A percentile compares a stretch with the other conserved stretches of the same genome.
phyloP scores from a whole-genome alignment of 495 filamentous ascomycete species.

The Cercophora scortea region DNA sequence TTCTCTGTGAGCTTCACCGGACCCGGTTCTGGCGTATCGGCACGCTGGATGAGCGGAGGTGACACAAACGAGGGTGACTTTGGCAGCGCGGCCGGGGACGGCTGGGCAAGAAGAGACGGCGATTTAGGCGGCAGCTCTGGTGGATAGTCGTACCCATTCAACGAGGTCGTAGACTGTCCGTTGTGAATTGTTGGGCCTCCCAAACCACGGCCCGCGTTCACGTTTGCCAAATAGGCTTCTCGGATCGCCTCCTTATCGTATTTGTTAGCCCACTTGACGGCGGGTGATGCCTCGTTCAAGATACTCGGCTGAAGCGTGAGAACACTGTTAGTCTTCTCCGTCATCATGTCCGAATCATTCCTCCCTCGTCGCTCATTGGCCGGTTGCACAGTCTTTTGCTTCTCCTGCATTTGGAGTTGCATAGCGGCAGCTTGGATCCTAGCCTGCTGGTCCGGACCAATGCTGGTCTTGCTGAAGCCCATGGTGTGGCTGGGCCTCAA shows the following conservation, averaged over 20 bases:
- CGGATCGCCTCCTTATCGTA: conserved; percentile 82
- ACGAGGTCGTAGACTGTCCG: conserved; percentile 10
- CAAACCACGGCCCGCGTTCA: conserved; percentile 56
- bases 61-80: conserved; percentile 6
- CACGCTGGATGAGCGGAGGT: background rate
- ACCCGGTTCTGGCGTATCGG: conserved; percentile 13
- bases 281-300: conserved; percentile 78
- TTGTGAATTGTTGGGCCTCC: conserved; percentile 21
- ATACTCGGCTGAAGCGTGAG: conserved; percentile 83
- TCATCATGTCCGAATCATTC: conserved; percentile 44
- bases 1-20: conserved; percentile 19
- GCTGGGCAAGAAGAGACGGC: conserved; percentile 10
- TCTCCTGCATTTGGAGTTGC: conserved; percentile 57
- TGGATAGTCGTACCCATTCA: conserved; percentile 20
- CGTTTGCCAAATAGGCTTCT: conserved; percentile 69
- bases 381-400: conserved; percentile 45
- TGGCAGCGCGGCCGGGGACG: conserved; percentile 3
- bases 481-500: conserved; percentile 30
- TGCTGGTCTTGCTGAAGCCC: conserved; percentile 75
- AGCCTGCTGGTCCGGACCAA: conserved; percentile 86
- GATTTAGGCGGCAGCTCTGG: conserved; percentile 29
- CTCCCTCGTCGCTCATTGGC: conserved; percentile 38
- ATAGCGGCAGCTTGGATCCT: conserved; percentile 85
- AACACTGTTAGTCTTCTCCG: conserved; percentile 81
- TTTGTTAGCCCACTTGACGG: conserved; percentile 90